Evolutionary conservation across 495 filamentous ascomycete genomes (phyloP), one percentile per base, ranked within the genome.

Genomic region (Talaromyces nanjingensis): DNA sequence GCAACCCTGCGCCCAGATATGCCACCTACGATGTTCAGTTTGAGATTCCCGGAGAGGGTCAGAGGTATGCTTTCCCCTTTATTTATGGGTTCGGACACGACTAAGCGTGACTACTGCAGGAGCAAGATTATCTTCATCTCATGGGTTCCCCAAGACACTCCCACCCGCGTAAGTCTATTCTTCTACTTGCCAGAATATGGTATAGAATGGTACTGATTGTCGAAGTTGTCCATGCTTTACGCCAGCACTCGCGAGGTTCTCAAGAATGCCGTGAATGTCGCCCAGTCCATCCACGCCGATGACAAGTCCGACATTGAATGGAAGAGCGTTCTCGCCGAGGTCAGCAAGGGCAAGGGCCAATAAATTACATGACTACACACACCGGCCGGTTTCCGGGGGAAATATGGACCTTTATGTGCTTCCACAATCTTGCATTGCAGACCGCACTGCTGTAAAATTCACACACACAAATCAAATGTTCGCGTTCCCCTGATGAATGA

Each of bases 101-200:
- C 37, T 61, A 27, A 61, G 8, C 22, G 37, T 67, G 18, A 65
- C 18, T 34, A 73, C 16, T 55, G 62, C 69, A 93, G 93, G 77
- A 93, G 84, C 85, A 98, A 98, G 86, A 94, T 98, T 70, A 88
- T 90, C 68, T 96, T 98, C 81, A 90, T 97, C 72, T 84, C 89
- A 65, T 98, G 93, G 93, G 90, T 89, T 63, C 93, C 94, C 56
- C 87, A 89, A 81, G 86, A 92, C 72, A 87, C 91, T 65, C 80
- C 86, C 65, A 86, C 91, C 73, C 85, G 87, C 79, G 93, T 97
- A 79, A 76, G 88, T 84, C 62, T n/a, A n/a, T n/a, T 55, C 37
- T 54, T n/a, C 53, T 24, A 27, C n/a, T 7, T 39, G 16, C 27
- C 14, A 11, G 24, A 18, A n/a, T 53, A 24, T 27, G 39, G n/a